Evolutionary conservation across 169 alveolate species (phyloP).

Genomic region (Cryptosporidium xiaoi): DNA sequence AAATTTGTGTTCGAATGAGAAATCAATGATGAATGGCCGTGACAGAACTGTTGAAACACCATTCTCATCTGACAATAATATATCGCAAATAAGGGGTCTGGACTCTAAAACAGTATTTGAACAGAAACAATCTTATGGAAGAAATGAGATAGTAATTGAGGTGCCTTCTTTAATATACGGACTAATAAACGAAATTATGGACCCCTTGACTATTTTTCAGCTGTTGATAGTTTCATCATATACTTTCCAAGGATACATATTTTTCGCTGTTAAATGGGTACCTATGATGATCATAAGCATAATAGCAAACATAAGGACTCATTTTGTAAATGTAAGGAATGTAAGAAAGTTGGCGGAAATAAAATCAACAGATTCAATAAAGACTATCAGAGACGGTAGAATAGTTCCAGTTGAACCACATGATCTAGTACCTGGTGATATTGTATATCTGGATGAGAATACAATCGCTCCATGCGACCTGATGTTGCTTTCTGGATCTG

Average conservation of each 20-base stretch:
- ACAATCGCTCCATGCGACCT: constrained; percentile 86
- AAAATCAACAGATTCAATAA: constrained; percentile 54
- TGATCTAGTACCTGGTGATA: constrained; percentile 89
- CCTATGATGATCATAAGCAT: constrained; percentile 76
- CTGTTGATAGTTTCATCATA: constrained; percentile 81
- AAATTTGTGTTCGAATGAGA: not conserved
- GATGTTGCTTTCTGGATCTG: constrained; percentile 82
- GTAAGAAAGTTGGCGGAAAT: constrained; percentile 74
- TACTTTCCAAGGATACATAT: constrained; percentile 80
- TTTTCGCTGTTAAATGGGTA: constrained; percentile 70
- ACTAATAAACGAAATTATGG: constrained; percentile 69
- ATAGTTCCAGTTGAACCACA: constrained; percentile 34
- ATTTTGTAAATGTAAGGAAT: constrained; percentile 72
- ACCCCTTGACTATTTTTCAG: constrained; percentile 82
- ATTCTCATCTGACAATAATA: not conserved
- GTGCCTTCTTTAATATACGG: constrained; percentile 54
- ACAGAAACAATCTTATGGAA: constrained; percentile 26
- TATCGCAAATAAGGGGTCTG: constrained; percentile 15
- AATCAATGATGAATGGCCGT: not conserved
- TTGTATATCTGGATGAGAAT: constrained; percentile 81
- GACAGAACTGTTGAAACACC: not conserved
- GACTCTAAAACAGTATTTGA: not conserved
- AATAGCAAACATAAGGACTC: constrained; percentile 59
- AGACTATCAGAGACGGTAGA: constrained; percentile 50
- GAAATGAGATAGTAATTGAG: constrained; percentile 50